Percentiles rank a stretch among this genome's conserved stretches.
phyloP scores from a whole-genome alignment of 805 yeast genomes.

The Lipomyces sp. region DNA sequence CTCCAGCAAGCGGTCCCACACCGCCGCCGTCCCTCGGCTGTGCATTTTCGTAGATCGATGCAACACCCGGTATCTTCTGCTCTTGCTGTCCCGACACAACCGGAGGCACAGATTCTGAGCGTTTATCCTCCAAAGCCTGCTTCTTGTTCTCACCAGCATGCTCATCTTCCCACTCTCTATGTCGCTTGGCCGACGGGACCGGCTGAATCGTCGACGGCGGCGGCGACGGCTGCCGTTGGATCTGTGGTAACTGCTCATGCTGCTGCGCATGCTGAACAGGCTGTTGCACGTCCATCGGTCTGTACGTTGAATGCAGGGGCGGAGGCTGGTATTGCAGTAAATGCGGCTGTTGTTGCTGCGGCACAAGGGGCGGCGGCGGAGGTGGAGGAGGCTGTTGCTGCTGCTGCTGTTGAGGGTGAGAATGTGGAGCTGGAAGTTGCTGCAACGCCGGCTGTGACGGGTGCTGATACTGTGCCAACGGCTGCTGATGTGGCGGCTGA shows the following conservation, averaged over 20 bases:
- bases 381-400: slow-evolving; percentile 24
- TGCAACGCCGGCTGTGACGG: slow-evolving; percentile 37
- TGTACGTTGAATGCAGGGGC: slow-evolving; percentile 24
- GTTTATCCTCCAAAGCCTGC: slow-evolving; percentile 32
- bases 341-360: slow-evolving; percentile 47
- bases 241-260: slow-evolving; percentile 14
- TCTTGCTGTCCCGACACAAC: slow-evolving; percentile 1
- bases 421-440: slow-evolving; percentile 26
- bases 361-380: slow-evolving; percentile 13
- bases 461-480: slow-evolving; percentile 36
- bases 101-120: slow-evolving; percentile 11
- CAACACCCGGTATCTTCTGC: slow-evolving; percentile 31
- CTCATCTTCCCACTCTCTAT: slow-evolving; percentile 36
- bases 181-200: slow-evolving; percentile 24
- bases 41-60: slow-evolving; percentile 26
- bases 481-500: slow-evolving; percentile 36
- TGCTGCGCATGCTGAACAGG: slow-evolving; percentile 16
- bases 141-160: slow-evolving; percentile 26
- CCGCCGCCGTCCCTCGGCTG: slow-evolving; percentile 5
- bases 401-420: slow-evolving; percentile 31
- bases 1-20: slow-evolving; percentile 9
- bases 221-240: slow-evolving; percentile 6
- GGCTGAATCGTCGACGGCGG: not conserved
- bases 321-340: slow-evolving; percentile 40
- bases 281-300: slow-evolving; percentile 18